A percentile compares a stretch with the other conserved stretches of the same genome.
These are phyloP conservation scores for Candida peoriensis DNA, from an alignment of 805 yeast species.

Conservation along the genomic window DNA sequence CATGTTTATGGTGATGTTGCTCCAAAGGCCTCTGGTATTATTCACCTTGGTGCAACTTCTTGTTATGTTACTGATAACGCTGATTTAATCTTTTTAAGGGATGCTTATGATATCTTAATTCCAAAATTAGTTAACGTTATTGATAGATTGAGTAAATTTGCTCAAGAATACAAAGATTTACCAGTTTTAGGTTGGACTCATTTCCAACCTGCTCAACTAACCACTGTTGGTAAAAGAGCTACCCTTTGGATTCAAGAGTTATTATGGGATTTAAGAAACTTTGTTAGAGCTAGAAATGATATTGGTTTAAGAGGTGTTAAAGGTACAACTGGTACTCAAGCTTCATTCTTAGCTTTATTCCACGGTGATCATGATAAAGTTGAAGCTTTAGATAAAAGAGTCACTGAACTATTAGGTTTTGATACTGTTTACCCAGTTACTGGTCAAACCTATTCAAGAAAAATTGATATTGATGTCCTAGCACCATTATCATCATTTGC, in stretches of 20 bases:
- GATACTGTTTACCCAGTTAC: conserved; percentile 95
- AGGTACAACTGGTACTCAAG: conserved; percentile 99
- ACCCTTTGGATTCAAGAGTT: conserved; percentile 97
- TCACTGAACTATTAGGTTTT: conserved; percentile 89
- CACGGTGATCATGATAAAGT: conserved; percentile 97
- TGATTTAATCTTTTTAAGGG: conserved; percentile 92
- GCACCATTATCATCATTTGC: conserved; percentile 93
- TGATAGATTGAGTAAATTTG: conserved; percentile 82
- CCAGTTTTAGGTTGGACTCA: conserved; percentile 99
- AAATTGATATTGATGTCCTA: conserved; percentile 91
- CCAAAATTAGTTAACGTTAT: conserved; percentile 96
- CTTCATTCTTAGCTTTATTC: conserved; percentile 89
- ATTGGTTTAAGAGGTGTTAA: conserved; percentile 96
- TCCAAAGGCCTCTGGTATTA: conserved; percentile 96
- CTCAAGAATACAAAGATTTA: conserved; percentile 85
- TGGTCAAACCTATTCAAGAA: conserved; percentile 98
- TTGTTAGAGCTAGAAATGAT: conserved; percentile 94
- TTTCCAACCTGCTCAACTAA: conserved; percentile 98
- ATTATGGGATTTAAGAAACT: conserved; percentile 95
- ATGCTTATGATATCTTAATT: conserved; percentile 88
- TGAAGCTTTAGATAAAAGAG: conserved; percentile 85
- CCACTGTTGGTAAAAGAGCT: conserved; percentile 98
- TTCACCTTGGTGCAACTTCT: conserved; percentile 97
- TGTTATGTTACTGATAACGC: conserved; percentile 98
- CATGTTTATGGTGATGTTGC: conserved; percentile 90